Evolutionary conservation across 768 basidiomycete genomes (phyloP).

Genomic region (Cyclocybe cylindracea): DNA sequence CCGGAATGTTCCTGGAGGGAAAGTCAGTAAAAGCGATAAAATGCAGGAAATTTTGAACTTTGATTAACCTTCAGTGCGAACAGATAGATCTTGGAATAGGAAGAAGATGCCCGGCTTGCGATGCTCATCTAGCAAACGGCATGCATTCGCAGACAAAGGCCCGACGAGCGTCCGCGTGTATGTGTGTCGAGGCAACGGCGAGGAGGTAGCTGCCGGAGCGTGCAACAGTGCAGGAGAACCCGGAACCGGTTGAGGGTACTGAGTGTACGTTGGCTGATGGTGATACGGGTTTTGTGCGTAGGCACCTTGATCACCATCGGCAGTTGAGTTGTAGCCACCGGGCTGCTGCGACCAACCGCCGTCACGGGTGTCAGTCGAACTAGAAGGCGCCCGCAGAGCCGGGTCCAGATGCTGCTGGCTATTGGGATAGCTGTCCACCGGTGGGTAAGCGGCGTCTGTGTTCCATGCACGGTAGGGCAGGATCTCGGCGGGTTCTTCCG

Average conservation of each 20-base stretch:
- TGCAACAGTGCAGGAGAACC: conserved; percentile 31
- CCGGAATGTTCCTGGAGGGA: conserved; percentile 71
- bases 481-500: conserved; percentile 26
- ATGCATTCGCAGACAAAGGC: conserved; percentile 84
- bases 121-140: conserved; percentile 81
- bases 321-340: conserved; percentile 8
- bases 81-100: conserved; percentile 91
- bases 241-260: conserved; percentile 17
- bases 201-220: conserved; percentile 32
- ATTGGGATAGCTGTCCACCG: conserved; percentile 26
- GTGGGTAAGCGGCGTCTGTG: conserved; percentile 37
- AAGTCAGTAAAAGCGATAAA: conserved; percentile 5
- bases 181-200: conserved; percentile 60
- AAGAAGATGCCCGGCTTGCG: conserved; percentile 90
- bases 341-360: conserved; percentile 31
- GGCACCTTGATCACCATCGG: conserved; percentile 9
- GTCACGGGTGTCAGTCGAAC: conserved; percentile 39
- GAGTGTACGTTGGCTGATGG: conserved; percentile 9
- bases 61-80: conserved; percentile 82
- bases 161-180: conserved; percentile 92
- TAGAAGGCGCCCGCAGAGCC: conserved; percentile 30
- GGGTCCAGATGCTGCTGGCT: conserved; percentile 37
- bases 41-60: background rate
- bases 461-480: conserved; percentile 56
- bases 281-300: conserved; percentile 14